Percentiles rank a stretch among this genome's conserved stretches.
Conservation (phyloP, 2,329 filamentous ascomycete genomes). For the Aspergillus phoenicis region DNA sequence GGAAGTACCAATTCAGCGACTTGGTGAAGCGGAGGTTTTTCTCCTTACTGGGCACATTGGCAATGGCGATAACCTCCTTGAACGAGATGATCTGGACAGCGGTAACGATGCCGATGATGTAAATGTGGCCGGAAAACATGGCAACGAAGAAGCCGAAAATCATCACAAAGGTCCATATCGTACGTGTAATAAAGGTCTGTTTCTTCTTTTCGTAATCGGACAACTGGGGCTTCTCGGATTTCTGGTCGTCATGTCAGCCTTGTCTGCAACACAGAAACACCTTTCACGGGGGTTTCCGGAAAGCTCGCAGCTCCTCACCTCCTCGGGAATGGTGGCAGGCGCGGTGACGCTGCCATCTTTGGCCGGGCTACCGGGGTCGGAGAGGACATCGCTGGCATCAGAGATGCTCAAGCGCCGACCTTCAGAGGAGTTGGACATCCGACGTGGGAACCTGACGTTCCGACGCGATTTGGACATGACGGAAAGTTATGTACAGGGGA, state of each 20-base stretch:
- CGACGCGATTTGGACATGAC: constrained; percentile 58
- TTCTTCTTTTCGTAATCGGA: constrained; percentile 98
- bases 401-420: constrained; percentile 58
- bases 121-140: constrained; percentile 95
- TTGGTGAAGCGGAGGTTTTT: constrained; percentile 92
- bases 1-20: constrained; percentile 97
- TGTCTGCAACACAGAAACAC: background rate
- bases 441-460: constrained; percentile 64
- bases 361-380: constrained; percentile 54
- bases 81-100: constrained; percentile 95
- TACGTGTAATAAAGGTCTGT: constrained; percentile 93
- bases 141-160: constrained; percentile 87
- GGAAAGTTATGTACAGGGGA: constrained; percentile 19
- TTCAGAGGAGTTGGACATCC: constrained; percentile 44
- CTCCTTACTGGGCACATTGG: constrained; percentile 88
- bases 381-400: constrained; percentile 56
- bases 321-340: constrained; percentile 37
- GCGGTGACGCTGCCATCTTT: constrained; percentile 45
- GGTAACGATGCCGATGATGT: constrained; percentile 91
- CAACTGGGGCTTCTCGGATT: constrained; percentile 44
- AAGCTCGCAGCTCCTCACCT: constrained; percentile 28
- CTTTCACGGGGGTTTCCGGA: background rate
- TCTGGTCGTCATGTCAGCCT: constrained; percentile 26
- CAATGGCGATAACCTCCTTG: constrained; percentile 98
- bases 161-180: constrained; percentile 98